Evolutionary conservation across 2,329 filamentous ascomycete genomes (phyloP), one percentile per base, ranked within the genome.

Genomic region (Xylariaceae sp.): DNA sequence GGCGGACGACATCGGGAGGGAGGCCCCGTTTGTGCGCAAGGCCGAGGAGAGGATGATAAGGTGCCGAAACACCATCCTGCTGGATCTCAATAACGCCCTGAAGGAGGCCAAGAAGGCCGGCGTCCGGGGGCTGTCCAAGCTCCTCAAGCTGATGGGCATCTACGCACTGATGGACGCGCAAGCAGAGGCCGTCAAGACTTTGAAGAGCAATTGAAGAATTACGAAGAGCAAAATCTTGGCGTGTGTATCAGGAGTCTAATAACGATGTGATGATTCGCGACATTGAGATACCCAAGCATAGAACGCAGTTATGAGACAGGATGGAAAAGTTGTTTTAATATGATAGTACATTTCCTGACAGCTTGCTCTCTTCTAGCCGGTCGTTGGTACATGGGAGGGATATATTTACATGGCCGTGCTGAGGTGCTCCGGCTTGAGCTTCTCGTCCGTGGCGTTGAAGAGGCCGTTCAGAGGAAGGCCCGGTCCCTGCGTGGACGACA

Each of bases 401-500:
- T n/a, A 33, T 39, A 41, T 47, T 63, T 70, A 75, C 67, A 75
- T 77, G 39, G 67, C 63, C 15, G 65, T 65, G 33, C 67, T 62
- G 47, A 81, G 51, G 40, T 73, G 61, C 29, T 63, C 67, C 17
- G 70, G 63, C 28, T 67, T 65, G 30, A 82, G 57, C 31, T 61
- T 65, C 40, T 76, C 76, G 39, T 75, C 70, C 4, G 71, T 67
- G 33, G 80, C 68, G 50, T 64, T 77, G 58, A 92, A 83, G 35
- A 82, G 77, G 37, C 89, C 90, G 55, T 76, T 94, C 57, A 98
- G 63, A 56, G 80, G 87, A 65, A 98, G 77, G 0, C 87, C 90
- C 2, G 92, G 89, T 2, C 83, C 80, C 53, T 92, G 72, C 5
- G 90, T 94, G 10, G 88, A 87, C 65, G 85, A 90, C 51, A 98